Evolutionary conservation across 257 asterid genomes (phyloP).

Genomic region (Nicotiana undulata): DNA sequence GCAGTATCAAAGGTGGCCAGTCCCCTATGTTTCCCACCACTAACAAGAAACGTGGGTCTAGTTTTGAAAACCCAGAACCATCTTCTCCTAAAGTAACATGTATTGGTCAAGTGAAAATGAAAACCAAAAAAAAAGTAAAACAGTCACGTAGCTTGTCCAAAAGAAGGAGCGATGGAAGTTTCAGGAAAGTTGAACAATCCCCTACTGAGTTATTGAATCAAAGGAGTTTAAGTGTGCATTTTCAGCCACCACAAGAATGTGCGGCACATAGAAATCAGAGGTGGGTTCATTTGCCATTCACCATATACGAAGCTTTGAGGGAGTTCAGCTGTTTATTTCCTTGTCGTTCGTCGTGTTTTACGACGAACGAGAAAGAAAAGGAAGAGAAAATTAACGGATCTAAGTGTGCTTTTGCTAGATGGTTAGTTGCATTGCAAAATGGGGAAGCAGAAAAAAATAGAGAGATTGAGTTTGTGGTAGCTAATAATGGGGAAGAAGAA

Average conservation of each 20-base stretch:
- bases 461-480: conserved; percentile 78
- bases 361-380: conserved; percentile 32
- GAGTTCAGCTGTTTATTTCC: conserved; percentile 79
- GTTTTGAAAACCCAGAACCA: conserved; percentile 79
- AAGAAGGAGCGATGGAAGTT: conserved; percentile 47
- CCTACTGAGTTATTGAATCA: conserved; percentile 12
- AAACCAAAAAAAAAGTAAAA: conserved; percentile 68
- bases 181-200: conserved; percentile 38
- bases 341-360: conserved; percentile 56
- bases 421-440: conserved; percentile 74
- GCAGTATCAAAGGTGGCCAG: conserved; percentile 72
- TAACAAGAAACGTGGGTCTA: conserved; percentile 52
- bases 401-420: conserved; percentile 41
- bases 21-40: conserved; percentile 55
- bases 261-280: conserved; percentile 64
- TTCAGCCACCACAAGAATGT: conserved; percentile 41
- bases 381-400: conserved; percentile 24
- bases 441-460: conserved; percentile 52
- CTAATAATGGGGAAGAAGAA: conserved; percentile 43
- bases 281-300: conserved; percentile 83
- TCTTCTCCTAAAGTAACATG: conserved; percentile 97
- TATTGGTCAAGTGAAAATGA: conserved; percentile 91
- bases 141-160: conserved; percentile 57
- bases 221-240: conserved; percentile 31
- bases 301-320: conserved; percentile 79